phyloP scores from a whole-genome alignment of 306 rosid species.

The Pueraria montana region DNA sequence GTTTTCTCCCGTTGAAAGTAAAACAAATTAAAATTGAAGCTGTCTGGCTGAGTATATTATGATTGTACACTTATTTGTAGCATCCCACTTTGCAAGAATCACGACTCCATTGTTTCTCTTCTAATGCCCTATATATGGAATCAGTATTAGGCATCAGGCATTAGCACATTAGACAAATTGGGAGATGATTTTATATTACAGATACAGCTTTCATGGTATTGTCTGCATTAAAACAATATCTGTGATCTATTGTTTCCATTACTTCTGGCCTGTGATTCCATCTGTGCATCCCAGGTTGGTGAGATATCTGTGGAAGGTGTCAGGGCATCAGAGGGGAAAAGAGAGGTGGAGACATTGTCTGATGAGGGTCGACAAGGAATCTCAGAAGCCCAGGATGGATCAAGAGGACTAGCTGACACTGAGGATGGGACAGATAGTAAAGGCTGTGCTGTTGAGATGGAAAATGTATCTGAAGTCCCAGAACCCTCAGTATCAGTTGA shows the following conservation, averaged over 20 bases:
- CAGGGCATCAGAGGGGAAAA: not conserved
- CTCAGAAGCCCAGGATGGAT: constrained; percentile 36
- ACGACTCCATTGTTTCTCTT: constrained; percentile 10
- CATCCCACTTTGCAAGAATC: constrained; percentile 12
- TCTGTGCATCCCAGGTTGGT: constrained; percentile 45
- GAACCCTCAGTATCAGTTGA: constrained; percentile 27
- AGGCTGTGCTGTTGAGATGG: constrained; percentile 27
- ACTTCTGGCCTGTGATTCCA: constrained; percentile 25
- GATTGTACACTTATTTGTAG: not conserved
- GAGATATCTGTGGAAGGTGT: constrained; percentile 12
- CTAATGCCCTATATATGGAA: constrained; percentile 10
- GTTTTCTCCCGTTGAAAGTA: not conserved
- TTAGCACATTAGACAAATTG: constrained; percentile 11
- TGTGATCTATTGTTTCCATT: constrained; percentile 6
- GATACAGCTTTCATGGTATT: not conserved
- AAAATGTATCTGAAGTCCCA: constrained; percentile 39
- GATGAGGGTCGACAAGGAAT: constrained; percentile 35
- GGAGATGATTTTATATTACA: constrained; percentile 12
- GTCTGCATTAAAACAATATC: constrained; percentile 1
- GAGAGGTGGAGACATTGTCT: constrained; percentile 30
- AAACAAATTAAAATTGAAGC: constrained; percentile 22
- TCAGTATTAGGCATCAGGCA: constrained; percentile 9
- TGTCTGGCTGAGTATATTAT: not conserved
- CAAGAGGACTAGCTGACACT: constrained; percentile 38
- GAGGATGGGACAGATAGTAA: constrained; percentile 35